Evolutionary conservation across 2,329 filamentous ascomycete species (phyloP).

Genomic region (Erysiphe neolycopersici): DNA sequence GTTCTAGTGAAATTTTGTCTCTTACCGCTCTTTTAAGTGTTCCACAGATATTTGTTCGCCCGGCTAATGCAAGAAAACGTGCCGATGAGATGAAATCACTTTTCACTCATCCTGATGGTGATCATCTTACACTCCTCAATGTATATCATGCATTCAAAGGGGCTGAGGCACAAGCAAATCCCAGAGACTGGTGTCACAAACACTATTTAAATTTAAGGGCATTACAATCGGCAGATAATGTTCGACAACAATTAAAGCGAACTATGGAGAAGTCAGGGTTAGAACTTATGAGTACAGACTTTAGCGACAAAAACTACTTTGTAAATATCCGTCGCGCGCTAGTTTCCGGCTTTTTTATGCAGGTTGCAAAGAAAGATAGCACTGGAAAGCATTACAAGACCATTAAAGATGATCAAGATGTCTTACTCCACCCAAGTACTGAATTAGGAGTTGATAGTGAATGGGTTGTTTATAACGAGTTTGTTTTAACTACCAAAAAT

Average conservation of each 20-base stretch:
- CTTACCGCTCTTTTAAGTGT: slow-evolving; percentile 85
- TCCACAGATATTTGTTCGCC: slow-evolving; percentile 78
- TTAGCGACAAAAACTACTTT: slow-evolving; percentile 93
- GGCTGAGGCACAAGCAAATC: slow-evolving; percentile 38
- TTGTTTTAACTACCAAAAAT: slow-evolving; percentile 92
- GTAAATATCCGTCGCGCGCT: slow-evolving; percentile 85
- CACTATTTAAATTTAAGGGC: slow-evolving; percentile 82
- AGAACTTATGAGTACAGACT: slow-evolving; percentile 66
- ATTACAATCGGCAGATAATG: slow-evolving; percentile 77
- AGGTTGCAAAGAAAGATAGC: slow-evolving; percentile 81
- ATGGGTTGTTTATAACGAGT: slow-evolving; percentile 97
- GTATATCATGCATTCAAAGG: slow-evolving; percentile 95
- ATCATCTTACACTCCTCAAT: slow-evolving; percentile 88
- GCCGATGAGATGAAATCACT: slow-evolving; percentile 94
- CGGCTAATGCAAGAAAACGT: slow-evolving; percentile 58
- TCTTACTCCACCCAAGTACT: slow-evolving; percentile 79
- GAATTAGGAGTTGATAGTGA: slow-evolving; percentile 72
- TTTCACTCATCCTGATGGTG: slow-evolving; percentile 78
- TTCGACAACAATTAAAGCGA: slow-evolving; percentile 68
- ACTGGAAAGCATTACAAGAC: slow-evolving; percentile 80
- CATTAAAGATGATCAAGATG: slow-evolving; percentile 86
- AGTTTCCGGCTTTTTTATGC: slow-evolving; percentile 96
- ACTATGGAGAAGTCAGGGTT: slow-evolving; percentile 90
- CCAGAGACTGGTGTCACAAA: slow-evolving; percentile 85
- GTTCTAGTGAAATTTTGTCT: slow-evolving; percentile 92